Evolutionary conservation across 805 yeast genomes (phyloP).

Genomic region (Metschnikowia gruessii): DNA sequence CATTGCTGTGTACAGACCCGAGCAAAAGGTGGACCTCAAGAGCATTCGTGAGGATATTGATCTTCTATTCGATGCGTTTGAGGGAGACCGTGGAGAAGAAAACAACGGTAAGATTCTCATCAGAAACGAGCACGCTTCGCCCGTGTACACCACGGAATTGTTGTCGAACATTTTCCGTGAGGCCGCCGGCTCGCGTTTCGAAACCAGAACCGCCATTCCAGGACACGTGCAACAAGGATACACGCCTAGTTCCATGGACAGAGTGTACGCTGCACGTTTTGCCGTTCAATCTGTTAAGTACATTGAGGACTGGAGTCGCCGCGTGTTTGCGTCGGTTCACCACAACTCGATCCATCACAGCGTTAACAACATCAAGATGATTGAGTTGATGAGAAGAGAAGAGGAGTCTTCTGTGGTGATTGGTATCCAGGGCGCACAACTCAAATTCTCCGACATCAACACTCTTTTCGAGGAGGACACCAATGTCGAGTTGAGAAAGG

Average conservation of each 20-base stretch:
- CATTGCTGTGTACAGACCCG: slow-evolving; percentile 87
- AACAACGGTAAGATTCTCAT: slow-evolving; percentile 84
- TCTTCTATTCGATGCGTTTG: slow-evolving; percentile 63
- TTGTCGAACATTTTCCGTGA: slow-evolving; percentile 81
- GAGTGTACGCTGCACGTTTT: slow-evolving; percentile 83
- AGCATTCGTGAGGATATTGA: slow-evolving; percentile 21
- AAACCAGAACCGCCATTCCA: slow-evolving; percentile 92
- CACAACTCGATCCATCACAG: slow-evolving; percentile 20
- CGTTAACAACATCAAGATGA: slow-evolving; percentile 21
- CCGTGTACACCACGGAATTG: slow-evolving; percentile 75
- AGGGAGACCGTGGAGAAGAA: slow-evolving; percentile 70
- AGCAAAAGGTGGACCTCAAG: slow-evolving; percentile 60
- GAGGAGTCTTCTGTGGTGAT: slow-evolving; percentile 51
- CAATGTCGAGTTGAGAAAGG: slow-evolving; percentile 60
- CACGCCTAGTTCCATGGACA: slow-evolving; percentile 89
- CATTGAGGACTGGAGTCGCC: slow-evolving; percentile 50
- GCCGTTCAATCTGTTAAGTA: slow-evolving; percentile 89
- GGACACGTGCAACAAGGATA: slow-evolving; percentile 99
- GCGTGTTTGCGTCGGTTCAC: slow-evolving; percentile 17
- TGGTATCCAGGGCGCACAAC: slow-evolving; percentile 66
- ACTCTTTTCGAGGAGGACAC: slow-evolving; percentile 60
- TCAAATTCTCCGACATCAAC: slow-evolving; percentile 55
- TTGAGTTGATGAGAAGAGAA: slow-evolving; percentile 19
- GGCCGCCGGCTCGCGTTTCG: slow-evolving; percentile 74
- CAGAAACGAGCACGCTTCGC: slow-evolving; percentile 80